Evolutionary conservation across 2,329 filamentous ascomycete species (phyloP), one percentile per base, ranked within the genome.

Genomic region (Alternaria angustiovoidea): DNA sequence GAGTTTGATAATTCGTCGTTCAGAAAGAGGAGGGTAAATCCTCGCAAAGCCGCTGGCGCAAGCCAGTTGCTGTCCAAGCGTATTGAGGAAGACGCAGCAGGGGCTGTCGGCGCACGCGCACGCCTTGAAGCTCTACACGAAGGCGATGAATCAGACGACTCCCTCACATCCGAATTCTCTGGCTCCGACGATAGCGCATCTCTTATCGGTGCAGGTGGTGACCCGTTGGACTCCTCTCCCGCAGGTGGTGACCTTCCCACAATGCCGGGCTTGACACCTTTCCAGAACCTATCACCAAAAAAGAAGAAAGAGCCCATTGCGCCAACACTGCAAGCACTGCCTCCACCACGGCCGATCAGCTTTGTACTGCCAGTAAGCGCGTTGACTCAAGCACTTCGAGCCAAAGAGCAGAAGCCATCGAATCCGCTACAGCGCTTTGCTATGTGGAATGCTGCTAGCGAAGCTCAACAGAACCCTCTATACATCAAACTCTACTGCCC

Each of bases 381-480:
- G 51, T 80, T 94, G 22, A 91, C 91, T 0, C 89, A 89, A 54
- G 88, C 89, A 5, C 82, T 94, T 24, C 91, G 90, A 68, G 89
- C 89, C 30, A 92, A 90, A 75, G 88, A 90, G 66, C 85, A 88
- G 1, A 90, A 90, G 66, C 85, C 86, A 7, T 86, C 86, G 6
- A 88, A 91, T 71, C 91, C 91, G 0, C 89, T 94, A 65, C 91
- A 94, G 69, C 86, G 87, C 24, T 95, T 93, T 77, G 91, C 91
- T 1, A 86, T 89, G 16, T 84, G 92, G 38, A 92, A 89, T 57
- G 92, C 91, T 0, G 89, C 93, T 73, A 92, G 90, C 18, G 92
- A 94, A 62, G 86, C 90, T 7, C 72, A 78, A 32, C 70, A 72
- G 16, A 91, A 89, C 51, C 91, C 92, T 3, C 83, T 95, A 20